Percentiles rank a stretch among this genome's conserved stretches.
Conservation (phyloP, 805 yeast species). For the Tetrapisispora namnaoensis region DNA sequence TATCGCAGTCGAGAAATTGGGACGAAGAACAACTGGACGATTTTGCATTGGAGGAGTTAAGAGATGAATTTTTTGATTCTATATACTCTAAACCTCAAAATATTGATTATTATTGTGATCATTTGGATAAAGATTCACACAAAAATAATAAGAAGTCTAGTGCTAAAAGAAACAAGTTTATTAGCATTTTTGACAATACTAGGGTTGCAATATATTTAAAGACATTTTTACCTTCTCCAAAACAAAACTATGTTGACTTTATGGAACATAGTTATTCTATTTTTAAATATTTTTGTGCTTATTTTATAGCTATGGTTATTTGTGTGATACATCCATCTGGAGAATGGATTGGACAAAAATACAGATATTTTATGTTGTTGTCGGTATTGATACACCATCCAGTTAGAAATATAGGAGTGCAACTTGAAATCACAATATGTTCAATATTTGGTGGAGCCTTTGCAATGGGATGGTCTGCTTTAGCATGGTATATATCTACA, state of each 20-base stretch:
- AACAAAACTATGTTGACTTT: neutral
- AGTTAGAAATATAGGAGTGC: constrained; percentile 37
- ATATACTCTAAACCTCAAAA: constrained; percentile 27
- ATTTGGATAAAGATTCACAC: neutral
- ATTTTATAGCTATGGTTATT: constrained; percentile 31
- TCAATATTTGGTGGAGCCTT: constrained; percentile 34
- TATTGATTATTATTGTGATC: constrained; percentile 1
- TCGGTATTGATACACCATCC: constrained; percentile 40
- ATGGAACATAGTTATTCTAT: constrained; percentile 1
- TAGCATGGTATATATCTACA: constrained; percentile 35
- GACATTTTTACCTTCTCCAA: neutral
- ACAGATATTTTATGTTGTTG: constrained; percentile 34
- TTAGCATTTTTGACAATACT: too few relatives aligned
- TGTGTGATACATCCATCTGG: constrained; percentile 33
- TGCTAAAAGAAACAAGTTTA: neutral
- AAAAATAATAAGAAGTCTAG: neutral
- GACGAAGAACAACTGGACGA: constrained; percentile 20
- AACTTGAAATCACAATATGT: constrained; percentile 35
- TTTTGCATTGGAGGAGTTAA: constrained; percentile 35
- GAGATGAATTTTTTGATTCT: constrained; percentile 43
- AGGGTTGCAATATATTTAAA: neutral
- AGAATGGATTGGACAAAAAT: constrained; percentile 34
- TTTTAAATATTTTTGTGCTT: constrained; percentile 32
- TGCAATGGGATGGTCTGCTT: constrained; percentile 37
- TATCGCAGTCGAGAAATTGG: neutral